These are phyloP conservation scores for Botrytis byssoidea DNA, from an alignment of 2,329 filamentous ascomycete genomes.

Conservation along the genomic window DNA sequence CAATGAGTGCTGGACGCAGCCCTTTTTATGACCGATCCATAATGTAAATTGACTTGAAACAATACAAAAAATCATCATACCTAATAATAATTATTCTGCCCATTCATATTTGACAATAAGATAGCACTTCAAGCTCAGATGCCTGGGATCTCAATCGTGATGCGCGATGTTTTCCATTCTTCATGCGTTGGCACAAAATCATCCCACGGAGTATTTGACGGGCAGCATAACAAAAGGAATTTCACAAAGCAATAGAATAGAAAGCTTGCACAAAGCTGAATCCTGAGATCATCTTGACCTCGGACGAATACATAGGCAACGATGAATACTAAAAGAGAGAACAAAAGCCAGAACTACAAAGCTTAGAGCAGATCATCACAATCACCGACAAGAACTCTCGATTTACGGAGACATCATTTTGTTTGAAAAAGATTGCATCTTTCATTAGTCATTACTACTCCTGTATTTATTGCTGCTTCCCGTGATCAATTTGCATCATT, in stretches of 20 bases:
- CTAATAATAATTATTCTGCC: not conserved
- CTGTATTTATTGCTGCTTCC: not conserved
- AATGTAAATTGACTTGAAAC: not conserved
- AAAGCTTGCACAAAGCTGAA: not conserved
- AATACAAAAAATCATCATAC: not conserved
- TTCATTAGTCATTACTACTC: not conserved
- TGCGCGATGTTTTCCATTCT: not conserved
- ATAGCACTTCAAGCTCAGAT: not conserved
- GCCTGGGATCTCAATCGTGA: not conserved
- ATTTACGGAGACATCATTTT: not conserved
- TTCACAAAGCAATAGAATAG: not conserved
- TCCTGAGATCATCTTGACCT: not conserved
- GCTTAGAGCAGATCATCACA: not conserved
- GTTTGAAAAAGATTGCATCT: not conserved
- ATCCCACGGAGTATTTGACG: too few species aligned
- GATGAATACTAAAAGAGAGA: not conserved
- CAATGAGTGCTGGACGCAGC: not conserved
- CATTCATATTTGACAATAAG: not conserved
- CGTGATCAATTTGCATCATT: not conserved
- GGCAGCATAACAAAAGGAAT: not conserved
- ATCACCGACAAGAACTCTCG: not conserved
- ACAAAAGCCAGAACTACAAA: not conserved
- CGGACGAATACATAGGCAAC: not conserved
- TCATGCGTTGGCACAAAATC: not conserved
- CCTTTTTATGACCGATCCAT: not conserved